Base-by-base conservation (phyloP, 176 grass and related monocot genomes). In the bread wheat (Triticum aestivum) region DNA sequence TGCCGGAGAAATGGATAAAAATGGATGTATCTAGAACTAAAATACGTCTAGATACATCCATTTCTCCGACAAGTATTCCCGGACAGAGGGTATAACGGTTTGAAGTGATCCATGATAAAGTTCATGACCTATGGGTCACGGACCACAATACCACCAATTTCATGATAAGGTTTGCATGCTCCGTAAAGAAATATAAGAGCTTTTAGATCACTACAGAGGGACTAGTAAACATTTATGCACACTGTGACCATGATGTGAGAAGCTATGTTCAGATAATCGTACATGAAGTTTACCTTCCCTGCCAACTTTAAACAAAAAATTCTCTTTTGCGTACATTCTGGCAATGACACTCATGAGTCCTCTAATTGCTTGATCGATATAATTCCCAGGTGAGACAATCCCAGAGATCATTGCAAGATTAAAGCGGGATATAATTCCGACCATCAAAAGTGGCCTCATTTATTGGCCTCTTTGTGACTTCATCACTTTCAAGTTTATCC, bases 391-490 rank as follows among this genome's bases (percentile, higher is more conserved):
- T 79, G 94, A 98, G 67, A 84, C 82, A 3, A 49, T 87, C 67
- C 77, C 84, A 42, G 96, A 98, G 83, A 98, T 98, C 24, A 83
- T 96, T 91, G 92, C 92, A 77, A 99, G 97, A 70, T 81, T 99
- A 88, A 96, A 93, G 85, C 94, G 94, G 64, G 92, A 99, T 77
- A 66, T 96, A 73, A 80, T 99, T 79, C 97, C 90, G 1, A 93
- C 97, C 24, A 84, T 92, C 61, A 92, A 86, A 92, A 91, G 52
- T 67, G 96, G 96, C 26, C 85, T 98, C 61, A 54, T 92, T 30
- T 98, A 98, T 89, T 98, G 96, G 96, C 93, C 96, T 45, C 30
- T 92, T 21, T 98, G 96, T 86, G 96, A 98, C 78, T 96, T 96
- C 80, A 94, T 98, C 38, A 98, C 96, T 91, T 98, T 96, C 85